Conservation (phyloP, 257 asterid genomes). For the Petrea volubilis region DNA sequence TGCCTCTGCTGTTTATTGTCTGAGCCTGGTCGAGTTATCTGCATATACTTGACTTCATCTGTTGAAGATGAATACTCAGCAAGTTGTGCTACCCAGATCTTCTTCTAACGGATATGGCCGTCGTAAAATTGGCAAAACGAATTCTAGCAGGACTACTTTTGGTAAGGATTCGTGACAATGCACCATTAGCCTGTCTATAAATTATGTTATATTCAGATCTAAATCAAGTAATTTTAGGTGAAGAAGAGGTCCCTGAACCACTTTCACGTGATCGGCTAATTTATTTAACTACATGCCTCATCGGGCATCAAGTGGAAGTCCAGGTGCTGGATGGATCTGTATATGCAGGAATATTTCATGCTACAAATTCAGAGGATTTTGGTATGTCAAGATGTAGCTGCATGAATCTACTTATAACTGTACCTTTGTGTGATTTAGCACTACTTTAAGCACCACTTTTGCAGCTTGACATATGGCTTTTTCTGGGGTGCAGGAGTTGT, state of each 20-base stretch:
- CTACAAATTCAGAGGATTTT: constrained; percentile 62
- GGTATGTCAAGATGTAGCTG: constrained; percentile 35
- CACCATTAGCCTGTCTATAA: not conserved
- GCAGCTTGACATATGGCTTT: not conserved
- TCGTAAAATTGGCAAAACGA: constrained; percentile 41
- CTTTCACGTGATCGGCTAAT: constrained; percentile 52
- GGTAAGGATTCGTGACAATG: constrained; percentile 37
- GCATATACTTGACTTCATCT: constrained; percentile 14
- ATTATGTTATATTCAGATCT: not conserved
- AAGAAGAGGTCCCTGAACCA: constrained; percentile 43
- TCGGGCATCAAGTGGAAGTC: constrained; percentile 69
- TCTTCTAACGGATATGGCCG: constrained; percentile 58
- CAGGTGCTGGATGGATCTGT: constrained; percentile 65
- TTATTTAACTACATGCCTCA: constrained; percentile 56
- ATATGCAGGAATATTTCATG: constrained; percentile 62
- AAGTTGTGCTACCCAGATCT: constrained; percentile 45
- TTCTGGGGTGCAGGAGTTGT: constrained; percentile 44
- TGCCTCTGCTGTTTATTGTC: constrained; percentile 28
- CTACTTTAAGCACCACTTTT: not conserved
- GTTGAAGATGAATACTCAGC: constrained; percentile 48
- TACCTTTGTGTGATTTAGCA: not conserved
- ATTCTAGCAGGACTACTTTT: constrained; percentile 30
- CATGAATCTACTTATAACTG: not conserved
- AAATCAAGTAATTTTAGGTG: constrained; percentile 34
- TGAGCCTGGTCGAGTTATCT: constrained; percentile 16